These are phyloP conservation scores for Anthoceros angustus DNA, from an alignment of 225 moss, liverwort and hornwort genomes.

Conservation along the genomic window DNA sequence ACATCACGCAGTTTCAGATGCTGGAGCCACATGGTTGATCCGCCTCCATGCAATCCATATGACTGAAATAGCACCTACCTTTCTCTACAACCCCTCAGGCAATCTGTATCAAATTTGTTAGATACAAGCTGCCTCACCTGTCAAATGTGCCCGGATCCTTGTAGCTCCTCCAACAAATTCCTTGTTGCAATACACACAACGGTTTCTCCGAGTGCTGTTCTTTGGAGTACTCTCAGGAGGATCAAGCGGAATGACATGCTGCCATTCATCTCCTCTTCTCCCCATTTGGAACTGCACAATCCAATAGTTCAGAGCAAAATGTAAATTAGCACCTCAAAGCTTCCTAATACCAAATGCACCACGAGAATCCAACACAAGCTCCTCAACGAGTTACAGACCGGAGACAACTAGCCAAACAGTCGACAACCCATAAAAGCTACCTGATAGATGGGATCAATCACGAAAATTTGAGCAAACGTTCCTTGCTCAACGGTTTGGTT, in stretches of 20 bases:
- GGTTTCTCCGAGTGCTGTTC: slow-evolving; percentile 3
- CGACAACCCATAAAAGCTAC: too few relatives aligned
- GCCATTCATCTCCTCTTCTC: slow-evolving; percentile 4
- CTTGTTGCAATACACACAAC: background rate
- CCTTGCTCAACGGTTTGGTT: too few relatives aligned
- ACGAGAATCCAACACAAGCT: too few relatives aligned
- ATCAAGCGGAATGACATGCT: background rate
- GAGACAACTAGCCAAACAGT: too few relatives aligned
- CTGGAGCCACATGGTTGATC: background rate
- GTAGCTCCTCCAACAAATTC: background rate
- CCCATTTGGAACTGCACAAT: background rate
- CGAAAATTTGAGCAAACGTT: too few relatives aligned
- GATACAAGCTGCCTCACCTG: background rate
- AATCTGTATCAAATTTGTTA: background rate
- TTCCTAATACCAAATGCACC: too few relatives aligned
- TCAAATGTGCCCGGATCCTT: slow-evolving; percentile 1
- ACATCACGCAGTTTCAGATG: background rate
- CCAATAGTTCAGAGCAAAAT: too few relatives aligned
- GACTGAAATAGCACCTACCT: background rate
- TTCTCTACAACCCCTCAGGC: background rate
- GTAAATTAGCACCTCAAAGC: too few relatives aligned
- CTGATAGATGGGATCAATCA: too few relatives aligned
- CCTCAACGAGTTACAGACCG: too few relatives aligned
- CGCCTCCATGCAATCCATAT: background rate
- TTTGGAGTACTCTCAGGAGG: background rate